Evolutionary conservation across 768 basidiomycete species (phyloP).

Genomic region (Mycena kentingensis): DNA sequence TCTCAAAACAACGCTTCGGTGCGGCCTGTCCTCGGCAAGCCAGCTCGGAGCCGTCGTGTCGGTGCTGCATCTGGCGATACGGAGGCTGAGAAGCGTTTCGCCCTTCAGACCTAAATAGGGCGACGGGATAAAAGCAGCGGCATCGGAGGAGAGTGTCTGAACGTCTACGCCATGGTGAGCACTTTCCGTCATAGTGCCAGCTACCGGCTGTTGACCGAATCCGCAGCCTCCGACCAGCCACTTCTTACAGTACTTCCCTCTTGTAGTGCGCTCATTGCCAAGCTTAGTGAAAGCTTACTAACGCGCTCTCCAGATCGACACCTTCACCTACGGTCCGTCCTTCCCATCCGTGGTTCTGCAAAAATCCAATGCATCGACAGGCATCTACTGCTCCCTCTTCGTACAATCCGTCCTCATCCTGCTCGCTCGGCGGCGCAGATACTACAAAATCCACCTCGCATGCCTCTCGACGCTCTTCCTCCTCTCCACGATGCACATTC

Average conservation of each 20-base stretch:
- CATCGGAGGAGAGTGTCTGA: not conserved
- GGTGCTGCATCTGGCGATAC: too few species aligned
- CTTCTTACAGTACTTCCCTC: conserved; percentile 8
- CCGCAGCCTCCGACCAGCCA: not conserved
- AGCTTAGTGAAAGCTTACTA: not conserved
- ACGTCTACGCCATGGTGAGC: not conserved
- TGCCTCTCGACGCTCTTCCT: conserved; percentile 1
- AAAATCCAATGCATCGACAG: not conserved
- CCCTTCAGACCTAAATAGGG: not conserved
- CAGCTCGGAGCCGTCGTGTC: too few species aligned
- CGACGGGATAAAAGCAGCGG: not conserved
- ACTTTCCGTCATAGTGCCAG: not conserved
- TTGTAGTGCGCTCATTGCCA: conserved; percentile 1
- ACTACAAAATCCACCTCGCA: conserved; percentile 5
- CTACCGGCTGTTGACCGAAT: not conserved
- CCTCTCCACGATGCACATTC: conserved; percentile 13
- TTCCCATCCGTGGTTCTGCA: not conserved
- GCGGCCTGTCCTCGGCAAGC: too few species aligned
- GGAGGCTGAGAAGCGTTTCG: not conserved
- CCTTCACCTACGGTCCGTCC: conserved; percentile 6
- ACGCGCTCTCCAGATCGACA: conserved; percentile 2
- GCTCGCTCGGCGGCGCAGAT: not conserved
- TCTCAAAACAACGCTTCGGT: too few species aligned
- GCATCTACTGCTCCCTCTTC: conserved; percentile 8
- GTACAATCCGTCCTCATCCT: conserved; percentile 3